Evolutionary conservation across 148 eudicot species (phyloP), one percentile per base, ranked within the genome.

Genomic region (Polygonum aviculare): DNA sequence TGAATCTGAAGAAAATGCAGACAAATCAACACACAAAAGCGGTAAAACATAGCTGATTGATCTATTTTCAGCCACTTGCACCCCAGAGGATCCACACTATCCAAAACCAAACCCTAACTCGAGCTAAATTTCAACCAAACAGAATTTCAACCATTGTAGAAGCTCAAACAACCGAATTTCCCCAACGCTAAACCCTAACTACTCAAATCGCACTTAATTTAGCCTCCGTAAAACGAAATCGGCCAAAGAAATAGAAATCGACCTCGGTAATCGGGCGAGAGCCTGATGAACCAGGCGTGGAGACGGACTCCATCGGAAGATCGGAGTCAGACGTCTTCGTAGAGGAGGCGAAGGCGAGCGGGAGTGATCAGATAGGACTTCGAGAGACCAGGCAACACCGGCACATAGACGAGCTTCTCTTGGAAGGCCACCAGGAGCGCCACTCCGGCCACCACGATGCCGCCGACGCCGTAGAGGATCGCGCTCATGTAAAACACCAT

Each of bases 271-370:
- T 92, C 83, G n/a, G 97, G 92, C 40, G 83, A 75, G 77, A 90
- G 82, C 84, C 90, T 94, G 82, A 92, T 90, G 83, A 94, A 89
- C 98, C 97, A 94, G 59, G n/a, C n/a, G n/a, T n/a, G n/a, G n/a
- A n/a, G n/a, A n/a, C n/a, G n/a, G n/a, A n/a, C n/a, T n/a, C n/a
- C n/a, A n/a, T n/a, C n/a, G n/a, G n/a, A n/a, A n/a, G n/a, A n/a
- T n/a, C n/a, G n/a, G n/a, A n/a, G n/a, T n/a, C n/a, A n/a, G n/a
- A n/a, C n/a, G n/a, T n/a, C n/a, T n/a, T n/a, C n/a, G n/a, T n/a
- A n/a, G n/a, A n/a, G n/a, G n/a, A n/a, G n/a, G n/a, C n/a, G n/a
- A n/a, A n/a, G n/a, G n/a, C n/a, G n/a, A n/a, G n/a, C n/a, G n/a
- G n/a, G n/a, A n/a, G n/a, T n/a, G n/a, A n/a, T n/a, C n/a, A n/a